Evolutionary conservation across 2,329 filamentous ascomycete genomes (phyloP), one percentile per base, ranked within the genome.

Genomic region (Colletotrichum plurivorum): DNA sequence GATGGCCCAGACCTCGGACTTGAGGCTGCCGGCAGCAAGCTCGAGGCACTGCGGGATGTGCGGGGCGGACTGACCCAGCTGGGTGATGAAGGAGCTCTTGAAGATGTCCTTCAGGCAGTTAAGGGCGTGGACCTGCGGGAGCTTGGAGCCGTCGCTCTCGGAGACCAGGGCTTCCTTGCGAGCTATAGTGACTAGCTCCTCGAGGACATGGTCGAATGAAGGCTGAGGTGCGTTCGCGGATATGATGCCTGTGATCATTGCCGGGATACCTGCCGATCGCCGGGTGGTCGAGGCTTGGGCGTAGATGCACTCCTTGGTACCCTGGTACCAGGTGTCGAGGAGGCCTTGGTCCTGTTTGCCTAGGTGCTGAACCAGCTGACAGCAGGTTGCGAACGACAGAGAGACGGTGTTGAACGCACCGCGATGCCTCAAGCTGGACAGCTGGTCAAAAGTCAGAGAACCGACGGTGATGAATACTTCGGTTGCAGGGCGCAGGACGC

Each of bases 81-180:
- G 89, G 0, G 93, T 86, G 18, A 98, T 85, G 57, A 90, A 89
- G 0, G 94, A 94, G 73, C 92, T 94, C 66, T 93, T 95, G 79
- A 98, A 96, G 2, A 97, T 91, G 72, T 97, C 94, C 76, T 96
- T 96, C 66, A 99, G 83, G 70, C 93, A 97, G 77, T 99, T 99
- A 76, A 97, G 88, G 0, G 96, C 94, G 78, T 99, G 96, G 0
- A 99, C 96, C 79, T 99, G 95, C 0, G 94, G 92, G 5, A 98
- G 82, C 48, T 92, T 91, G 2, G 87, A 87, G 36, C 87, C 89
- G 67, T 91, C 89, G 0, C 87, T 89, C 67, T 89, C 85, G 0
- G 85, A 84, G 49, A 87, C 83, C 10, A 78, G 81, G 4, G 87
- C 87, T 57, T 88, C 84, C 22, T 82, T 79, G 25, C 84, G 79